Evolutionary conservation across 2,329 filamentous ascomycete species (phyloP), one percentile per base, ranked within the genome.

Genomic region (Aspergillus uvarum): DNA sequence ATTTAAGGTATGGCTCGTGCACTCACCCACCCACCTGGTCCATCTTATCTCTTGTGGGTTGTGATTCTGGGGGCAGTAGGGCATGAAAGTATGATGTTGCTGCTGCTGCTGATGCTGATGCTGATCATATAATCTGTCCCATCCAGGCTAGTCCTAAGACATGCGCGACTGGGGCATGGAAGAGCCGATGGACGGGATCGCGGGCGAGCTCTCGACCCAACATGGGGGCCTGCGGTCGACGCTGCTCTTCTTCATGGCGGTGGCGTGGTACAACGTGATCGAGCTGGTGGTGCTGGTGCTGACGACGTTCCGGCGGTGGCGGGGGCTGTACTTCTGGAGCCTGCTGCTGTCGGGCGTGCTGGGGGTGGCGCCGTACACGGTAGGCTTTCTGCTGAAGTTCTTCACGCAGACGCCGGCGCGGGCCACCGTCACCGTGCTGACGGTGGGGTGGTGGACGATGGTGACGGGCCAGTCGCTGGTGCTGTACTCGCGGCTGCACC

Each of bases 391-490:
- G 21, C 63, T 82, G 53, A 76, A 77, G 42, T 74, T 80, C 32
- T 78, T 77, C 54, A 72, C 69, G 1, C 59, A 61, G 0, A 64
- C 65, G 11, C 69, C 63, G 57, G 66, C 70, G 2, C 74, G 73
- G 44, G 49, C 75, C 3, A 72, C 75, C 2, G 73, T 77, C 4
- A 77, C 78, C 5, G 63, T 82, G 4, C 71, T 83, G 24, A 77
- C 77, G n/a, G 61, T 87, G 58, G 85, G 84, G 11, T 84, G 86
- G 82, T 83, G 82, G 70, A 66, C 75, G 2, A 87, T 88, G 83
- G 81, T 88, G 0, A 86, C 85, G 1, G 86, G 86, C 0, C 84
- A 87, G 68, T 82, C 82, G 0, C 66, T 87, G 12, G 86, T 89
- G 1, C 75, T 89, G 1, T 89, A 85, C 76, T 88, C 85, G 0